These are phyloP conservation scores for Willaertia magna DNA, from an alignment of 208 protist species.

Conservation along the genomic window DNA sequence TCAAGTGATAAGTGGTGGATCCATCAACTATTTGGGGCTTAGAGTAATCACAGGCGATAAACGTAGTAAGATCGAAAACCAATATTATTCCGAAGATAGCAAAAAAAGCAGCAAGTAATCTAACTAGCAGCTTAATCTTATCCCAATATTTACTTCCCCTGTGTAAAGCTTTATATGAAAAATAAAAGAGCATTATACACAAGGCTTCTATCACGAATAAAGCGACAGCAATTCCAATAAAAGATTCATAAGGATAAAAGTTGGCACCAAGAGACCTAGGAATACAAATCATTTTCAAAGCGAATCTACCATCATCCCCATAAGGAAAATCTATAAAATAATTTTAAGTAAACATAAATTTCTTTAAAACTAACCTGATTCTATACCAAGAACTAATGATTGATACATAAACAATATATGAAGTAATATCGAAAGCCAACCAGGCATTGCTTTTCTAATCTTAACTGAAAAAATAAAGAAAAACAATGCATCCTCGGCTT, in stretches of 20 bases:
- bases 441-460: not conserved
- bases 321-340: not conserved
- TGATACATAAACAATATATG: not conserved
- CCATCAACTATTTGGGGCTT: too few species aligned
- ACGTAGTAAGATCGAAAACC: too few species aligned
- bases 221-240: not conserved
- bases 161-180: not conserved
- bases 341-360: too few species aligned
- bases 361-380: not conserved
- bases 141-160: not conserved
- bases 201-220: not conserved
- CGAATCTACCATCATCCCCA: not conserved
- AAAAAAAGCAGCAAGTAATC: too few species aligned
- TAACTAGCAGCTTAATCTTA: too few species aligned
- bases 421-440: not conserved
- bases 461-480: not conserved
- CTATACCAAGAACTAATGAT: not conserved
- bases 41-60: not conserved
- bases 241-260: not conserved
- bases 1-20: not conserved
- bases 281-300: not conserved
- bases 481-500: not conserved
- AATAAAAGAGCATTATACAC: not conserved
- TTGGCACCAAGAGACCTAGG: not conserved
- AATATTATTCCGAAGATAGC: too few species aligned